These are phyloP conservation scores for Hypoxylon sp. DNA, from an alignment of 2,329 filamentous ascomycete genomes.

Conservation along the genomic window DNA sequence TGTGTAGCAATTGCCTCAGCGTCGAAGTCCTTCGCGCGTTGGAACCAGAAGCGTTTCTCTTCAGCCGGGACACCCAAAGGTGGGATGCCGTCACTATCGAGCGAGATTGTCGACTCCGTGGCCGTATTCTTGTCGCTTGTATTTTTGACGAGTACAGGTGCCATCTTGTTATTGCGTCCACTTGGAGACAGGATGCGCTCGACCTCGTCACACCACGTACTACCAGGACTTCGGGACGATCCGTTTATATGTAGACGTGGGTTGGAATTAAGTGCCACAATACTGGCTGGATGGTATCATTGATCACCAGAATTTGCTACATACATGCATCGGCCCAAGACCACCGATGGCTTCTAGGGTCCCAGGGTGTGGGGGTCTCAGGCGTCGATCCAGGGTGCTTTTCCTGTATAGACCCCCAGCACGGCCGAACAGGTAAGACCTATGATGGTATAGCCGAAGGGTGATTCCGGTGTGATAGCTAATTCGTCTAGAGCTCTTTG, in stretches of 20 bases:
- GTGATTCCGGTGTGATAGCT: neutral
- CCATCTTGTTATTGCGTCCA: constrained; percentile 34
- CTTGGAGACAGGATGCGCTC: neutral
- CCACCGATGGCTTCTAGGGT: constrained; percentile 3
- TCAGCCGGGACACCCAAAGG: constrained; percentile 47
- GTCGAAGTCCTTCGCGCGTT: constrained; percentile 46
- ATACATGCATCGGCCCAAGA: constrained; percentile 7
- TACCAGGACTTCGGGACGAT: neutral
- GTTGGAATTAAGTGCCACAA: neutral
- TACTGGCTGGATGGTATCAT: constrained; percentile 39
- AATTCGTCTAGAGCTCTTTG: neutral
- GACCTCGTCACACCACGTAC: neutral
- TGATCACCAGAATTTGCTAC: constrained; percentile 28
- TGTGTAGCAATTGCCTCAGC: constrained; percentile 45
- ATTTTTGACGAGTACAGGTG: constrained; percentile 41
- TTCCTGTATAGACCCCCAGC: neutral
- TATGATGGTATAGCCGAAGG: neutral
- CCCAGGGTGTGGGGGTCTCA: constrained; percentile 25
- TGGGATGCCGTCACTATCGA: constrained; percentile 40
- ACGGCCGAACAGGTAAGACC: neutral
- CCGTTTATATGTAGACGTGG: constrained; percentile 23
- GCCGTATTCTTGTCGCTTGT: constrained; percentile 33
- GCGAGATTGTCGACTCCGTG: constrained; percentile 40
- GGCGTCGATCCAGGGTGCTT: constrained; percentile 1
- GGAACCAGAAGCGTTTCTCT: constrained; percentile 52